Base-by-base conservation (phyloP, 2,329 filamentous ascomycete genomes). In the Trichoderma cornu-damae region DNA sequence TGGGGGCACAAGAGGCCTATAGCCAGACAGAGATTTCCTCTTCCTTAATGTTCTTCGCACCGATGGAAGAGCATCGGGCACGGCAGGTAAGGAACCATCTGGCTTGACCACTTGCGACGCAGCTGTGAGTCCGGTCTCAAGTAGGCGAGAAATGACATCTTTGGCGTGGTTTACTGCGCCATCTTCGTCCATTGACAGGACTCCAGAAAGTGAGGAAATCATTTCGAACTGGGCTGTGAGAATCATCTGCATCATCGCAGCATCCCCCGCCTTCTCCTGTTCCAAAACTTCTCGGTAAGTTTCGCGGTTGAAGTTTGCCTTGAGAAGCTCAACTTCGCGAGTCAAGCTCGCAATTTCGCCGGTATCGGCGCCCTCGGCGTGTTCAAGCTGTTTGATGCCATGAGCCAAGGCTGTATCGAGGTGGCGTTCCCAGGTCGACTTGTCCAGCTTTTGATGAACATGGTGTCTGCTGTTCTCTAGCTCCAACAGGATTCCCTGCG, bases 211-310 rank as follows among this genome's bases (percentile, higher is more conserved):
- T 0, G 91, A 90, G 4, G 89, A 79, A 60, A 97, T 82, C 2
- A 92, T 93, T 66, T 96, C 92, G 64, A 99, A 96, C 66, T 97
- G 93, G 11, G 93, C 90, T 53, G 88, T 87, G 9, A 97, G 81
- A 55, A 99, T 80, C 49, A 89, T 82, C 71, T 96, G 92, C 66
- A 96, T 79, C 62, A 89, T 83, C 16, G 82, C 84, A 18, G 86
- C 83, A 68, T 96, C 91, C 11, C 87, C 88, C 24, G 81, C 79
- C 73, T 87, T 93, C 61, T 97, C 92, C 66, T 94, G 86, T 55
- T 97, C 91, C 9, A 91, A 72, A 18, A 96, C 83, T 52, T 90
- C 85, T 11, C 81, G 76, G 62, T 93, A 83, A 1, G 88, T 83
- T 60, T 97, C 94, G 37, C 89, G 82, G 63, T 89, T 88, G 47